Conservation (phyloP, 177 flowering plant species). For the Telopea speciosissima region DNA sequence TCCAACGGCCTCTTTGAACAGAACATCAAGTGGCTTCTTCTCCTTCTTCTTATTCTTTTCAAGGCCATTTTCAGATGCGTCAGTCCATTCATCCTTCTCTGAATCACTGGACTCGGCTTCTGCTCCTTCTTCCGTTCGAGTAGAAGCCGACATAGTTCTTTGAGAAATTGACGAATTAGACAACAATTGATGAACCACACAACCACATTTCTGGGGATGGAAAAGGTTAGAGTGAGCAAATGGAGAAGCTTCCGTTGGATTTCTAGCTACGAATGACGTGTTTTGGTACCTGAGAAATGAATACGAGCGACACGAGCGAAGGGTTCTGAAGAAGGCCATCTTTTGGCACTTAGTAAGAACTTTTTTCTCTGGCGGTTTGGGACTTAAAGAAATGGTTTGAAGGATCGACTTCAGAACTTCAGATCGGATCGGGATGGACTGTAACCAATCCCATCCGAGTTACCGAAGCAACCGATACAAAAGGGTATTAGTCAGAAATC, state of each 20-base stretch:
- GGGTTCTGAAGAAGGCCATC: slow-evolving; percentile 16
- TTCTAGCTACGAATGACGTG: background rate
- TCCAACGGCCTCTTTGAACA: slow-evolving; percentile 17
- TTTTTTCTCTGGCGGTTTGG: background rate
- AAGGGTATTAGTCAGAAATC: too few relatives aligned
- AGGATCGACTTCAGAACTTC: too few relatives aligned
- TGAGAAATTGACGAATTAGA: slow-evolving; percentile 4
- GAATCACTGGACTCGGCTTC: background rate
- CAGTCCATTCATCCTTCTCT: slow-evolving; percentile 1
- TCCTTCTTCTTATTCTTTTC: background rate
- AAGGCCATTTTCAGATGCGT: background rate
- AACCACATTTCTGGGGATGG: background rate
- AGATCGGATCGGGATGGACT: too few relatives aligned
- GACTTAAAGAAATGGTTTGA: too few relatives aligned
- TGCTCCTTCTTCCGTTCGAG: background rate
- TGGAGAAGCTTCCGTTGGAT: background rate
- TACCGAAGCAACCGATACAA: too few relatives aligned
- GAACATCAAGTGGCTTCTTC: slow-evolving; percentile 17
- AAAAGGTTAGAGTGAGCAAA: background rate
- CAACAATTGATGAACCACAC: background rate
- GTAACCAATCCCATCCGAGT: too few relatives aligned
- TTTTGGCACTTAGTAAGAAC: background rate
- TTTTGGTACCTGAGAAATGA: slow-evolving; percentile 5
- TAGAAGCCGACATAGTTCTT: slow-evolving; percentile 2
- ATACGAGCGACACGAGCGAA: slow-evolving; percentile 7